Conservation (phyloP, 352 stramenopile genomes). For the Albugo candida region DNA sequence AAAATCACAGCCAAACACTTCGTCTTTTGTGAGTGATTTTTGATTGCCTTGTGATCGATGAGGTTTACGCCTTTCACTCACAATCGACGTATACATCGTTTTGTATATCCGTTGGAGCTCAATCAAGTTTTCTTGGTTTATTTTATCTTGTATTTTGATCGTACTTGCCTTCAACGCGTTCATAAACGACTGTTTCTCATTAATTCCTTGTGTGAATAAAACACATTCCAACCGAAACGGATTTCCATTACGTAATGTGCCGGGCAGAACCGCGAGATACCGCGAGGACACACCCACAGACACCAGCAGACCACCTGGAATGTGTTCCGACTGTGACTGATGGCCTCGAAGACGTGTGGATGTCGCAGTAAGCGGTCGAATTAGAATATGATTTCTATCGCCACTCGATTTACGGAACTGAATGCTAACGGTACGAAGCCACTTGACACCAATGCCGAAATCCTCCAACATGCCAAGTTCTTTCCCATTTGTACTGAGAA, state of each 20-base stretch:
- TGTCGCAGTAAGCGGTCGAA: background rate
- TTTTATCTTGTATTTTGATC: conserved; percentile 6
- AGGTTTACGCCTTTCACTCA: background rate
- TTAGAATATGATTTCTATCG: background rate
- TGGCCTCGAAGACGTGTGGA: too few relatives aligned
- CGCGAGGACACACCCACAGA: conserved; percentile 14
- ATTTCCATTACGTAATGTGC: background rate
- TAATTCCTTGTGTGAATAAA: conserved; percentile 20
- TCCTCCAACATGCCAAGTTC: conserved; percentile 93
- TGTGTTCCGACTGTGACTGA: too few relatives aligned
- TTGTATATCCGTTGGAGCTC: background rate
- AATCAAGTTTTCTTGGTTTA: conserved; percentile 1
- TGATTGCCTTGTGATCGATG: background rate
- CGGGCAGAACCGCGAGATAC: conserved; percentile 9
- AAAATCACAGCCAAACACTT: conserved; percentile 14
- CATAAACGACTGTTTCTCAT: conserved; percentile 32
- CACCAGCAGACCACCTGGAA: conserved; percentile 15
- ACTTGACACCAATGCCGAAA: conserved; percentile 41
- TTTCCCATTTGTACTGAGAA: conserved; percentile 84
- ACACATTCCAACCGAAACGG: conserved; percentile 3
- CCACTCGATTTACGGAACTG: conserved; percentile 5
- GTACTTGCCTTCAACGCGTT: conserved; percentile 14
- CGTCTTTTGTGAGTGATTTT: background rate
- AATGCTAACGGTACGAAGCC: conserved; percentile 21
- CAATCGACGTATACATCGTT: background rate